Evolutionary conservation across 352 stramenopile genomes (phyloP).

Genomic region (Phytophthora pini): DNA sequence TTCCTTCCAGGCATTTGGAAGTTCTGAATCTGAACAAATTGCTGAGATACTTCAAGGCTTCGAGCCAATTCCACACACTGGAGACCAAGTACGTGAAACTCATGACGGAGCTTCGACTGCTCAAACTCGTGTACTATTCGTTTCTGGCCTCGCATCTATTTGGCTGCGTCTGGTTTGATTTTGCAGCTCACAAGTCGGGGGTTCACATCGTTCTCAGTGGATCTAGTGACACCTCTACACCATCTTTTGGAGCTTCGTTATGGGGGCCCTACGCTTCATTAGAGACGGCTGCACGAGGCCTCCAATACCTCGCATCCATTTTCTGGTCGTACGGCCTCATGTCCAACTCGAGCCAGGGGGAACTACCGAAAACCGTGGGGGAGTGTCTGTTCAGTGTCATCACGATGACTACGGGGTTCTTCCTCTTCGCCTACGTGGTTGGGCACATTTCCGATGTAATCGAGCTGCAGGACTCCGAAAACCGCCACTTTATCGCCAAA

Average conservation of each 20-base stretch:
- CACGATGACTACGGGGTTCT: slow-evolving; percentile 68
- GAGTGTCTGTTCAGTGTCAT: slow-evolving; percentile 66
- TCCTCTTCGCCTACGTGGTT: slow-evolving; percentile 67
- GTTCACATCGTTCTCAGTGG: slow-evolving; percentile 37
- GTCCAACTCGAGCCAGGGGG: slow-evolving; percentile 60
- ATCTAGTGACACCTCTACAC: slow-evolving; percentile 13
- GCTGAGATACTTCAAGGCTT: slow-evolving; percentile 55
- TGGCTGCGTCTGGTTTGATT: slow-evolving; percentile 69
- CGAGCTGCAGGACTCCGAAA: slow-evolving; percentile 63
- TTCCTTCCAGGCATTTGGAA: slow-evolving; percentile 32
- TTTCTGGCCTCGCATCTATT: slow-evolving; percentile 63
- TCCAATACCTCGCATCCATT: slow-evolving; percentile 57
- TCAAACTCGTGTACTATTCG: slow-evolving; percentile 65
- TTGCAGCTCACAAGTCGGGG: slow-evolving; percentile 54
- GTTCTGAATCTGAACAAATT: slow-evolving; percentile 68
- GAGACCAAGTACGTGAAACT: slow-evolving; percentile 63
- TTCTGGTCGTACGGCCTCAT: slow-evolving; percentile 70
- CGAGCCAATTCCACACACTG: slow-evolving; percentile 51
- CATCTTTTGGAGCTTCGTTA: slow-evolving; percentile 39
- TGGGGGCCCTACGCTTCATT: slow-evolving; percentile 41
- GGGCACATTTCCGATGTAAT: slow-evolving; percentile 69
- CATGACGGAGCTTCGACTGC: slow-evolving; percentile 53
- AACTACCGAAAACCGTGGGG: slow-evolving; percentile 50
- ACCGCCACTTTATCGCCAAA: slow-evolving; percentile 64
- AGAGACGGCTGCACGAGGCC: slow-evolving; percentile 21